Percentiles rank a stretch among this genome's conserved stretches.
Evolutionary conservation across 768 basidiomycete genomes (phyloP).

Genomic region (Omphalotus guepiniiformis): DNA sequence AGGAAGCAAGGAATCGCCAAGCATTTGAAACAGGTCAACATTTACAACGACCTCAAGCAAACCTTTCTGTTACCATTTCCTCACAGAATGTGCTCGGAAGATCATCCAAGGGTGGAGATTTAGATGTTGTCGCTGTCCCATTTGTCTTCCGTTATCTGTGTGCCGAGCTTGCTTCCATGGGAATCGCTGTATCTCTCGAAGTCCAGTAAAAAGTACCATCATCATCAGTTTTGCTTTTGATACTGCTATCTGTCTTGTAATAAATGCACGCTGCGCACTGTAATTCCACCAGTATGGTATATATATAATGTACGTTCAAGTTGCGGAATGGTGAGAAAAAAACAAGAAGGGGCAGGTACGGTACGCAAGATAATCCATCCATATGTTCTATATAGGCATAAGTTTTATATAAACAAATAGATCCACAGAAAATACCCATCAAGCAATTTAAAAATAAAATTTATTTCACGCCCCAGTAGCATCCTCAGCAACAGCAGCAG

Average conservation of each 20-base stretch:
- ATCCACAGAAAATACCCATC: too few relatives aligned
- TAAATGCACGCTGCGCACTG: too few relatives aligned
- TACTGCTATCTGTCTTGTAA: too few relatives aligned
- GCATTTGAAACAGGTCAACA: constrained; percentile 55
- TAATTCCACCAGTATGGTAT: too few relatives aligned
- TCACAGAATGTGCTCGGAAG: constrained; percentile 61
- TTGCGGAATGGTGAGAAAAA: too few relatives aligned
- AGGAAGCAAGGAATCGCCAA: constrained; percentile 57
- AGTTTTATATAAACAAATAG: too few relatives aligned
- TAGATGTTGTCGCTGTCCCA: constrained; percentile 94
- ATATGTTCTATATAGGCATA: too few relatives aligned
- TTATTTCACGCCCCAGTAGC: background rate
- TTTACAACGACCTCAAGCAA: constrained; percentile 37
- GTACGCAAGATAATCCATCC: too few relatives aligned
- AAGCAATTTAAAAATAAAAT: too few relatives aligned
- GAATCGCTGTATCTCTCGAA: constrained; percentile 85
- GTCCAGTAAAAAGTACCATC: constrained; percentile 33
- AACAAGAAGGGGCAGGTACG: too few relatives aligned
- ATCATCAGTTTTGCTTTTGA: background rate
- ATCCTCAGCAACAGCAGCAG: background rate
- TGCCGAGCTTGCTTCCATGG: constrained; percentile 98
- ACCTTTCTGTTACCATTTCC: constrained; percentile 62
- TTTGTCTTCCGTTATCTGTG: constrained; percentile 94
- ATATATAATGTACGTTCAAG: too few relatives aligned
- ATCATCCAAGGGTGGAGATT: constrained; percentile 66